phyloP scores from a whole-genome alignment of 768 basidiomycete species.

The Termitomyces sp. region DNA sequence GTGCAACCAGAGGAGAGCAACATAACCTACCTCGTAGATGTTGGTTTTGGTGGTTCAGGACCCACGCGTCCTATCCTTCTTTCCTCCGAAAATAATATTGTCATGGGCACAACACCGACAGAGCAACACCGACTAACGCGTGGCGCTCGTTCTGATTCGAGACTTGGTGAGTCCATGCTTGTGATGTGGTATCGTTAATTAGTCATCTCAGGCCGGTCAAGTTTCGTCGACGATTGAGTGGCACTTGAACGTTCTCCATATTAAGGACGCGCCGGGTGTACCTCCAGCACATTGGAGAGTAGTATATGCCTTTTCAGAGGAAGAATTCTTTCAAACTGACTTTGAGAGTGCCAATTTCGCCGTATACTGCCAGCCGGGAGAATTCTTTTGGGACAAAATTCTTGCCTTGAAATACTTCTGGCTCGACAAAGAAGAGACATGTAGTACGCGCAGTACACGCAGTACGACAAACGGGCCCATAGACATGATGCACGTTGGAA shows the following conservation, averaged over 20 bases:
- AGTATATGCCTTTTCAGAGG: conserved; percentile 7
- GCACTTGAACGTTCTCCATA: conserved; percentile 8
- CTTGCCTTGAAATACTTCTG: conserved; percentile 9
- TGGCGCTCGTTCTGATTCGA: conserved; percentile 6
- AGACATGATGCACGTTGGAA: not conserved
- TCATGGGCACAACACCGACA: conserved; percentile 8
- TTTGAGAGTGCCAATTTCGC: conserved; percentile 8
- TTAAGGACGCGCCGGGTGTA: not conserved
- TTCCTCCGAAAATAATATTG: conserved; percentile 6
- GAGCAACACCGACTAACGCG: conserved; percentile 8
- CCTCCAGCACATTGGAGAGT: conserved; percentile 1
- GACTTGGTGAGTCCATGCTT: not conserved
- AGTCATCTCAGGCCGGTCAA: not conserved
- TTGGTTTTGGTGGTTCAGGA: conserved; percentile 11
- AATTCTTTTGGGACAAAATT: conserved; percentile 5
- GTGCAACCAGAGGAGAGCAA: conserved; percentile 11
- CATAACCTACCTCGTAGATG: conserved; percentile 11
- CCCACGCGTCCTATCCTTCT: conserved; percentile 6
- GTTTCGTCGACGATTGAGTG: conserved; percentile 3
- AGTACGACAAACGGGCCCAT: not conserved
- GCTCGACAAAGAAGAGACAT: not conserved
- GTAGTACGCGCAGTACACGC: not conserved
- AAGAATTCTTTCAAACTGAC: conserved; percentile 7
- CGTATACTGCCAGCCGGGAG: not conserved
- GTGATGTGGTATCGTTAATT: not conserved